Evolutionary conservation across 73 alveolate genomes (phyloP), one percentile per base, ranked within the genome.

Genomic region (Tetrahymena malaccensis): DNA sequence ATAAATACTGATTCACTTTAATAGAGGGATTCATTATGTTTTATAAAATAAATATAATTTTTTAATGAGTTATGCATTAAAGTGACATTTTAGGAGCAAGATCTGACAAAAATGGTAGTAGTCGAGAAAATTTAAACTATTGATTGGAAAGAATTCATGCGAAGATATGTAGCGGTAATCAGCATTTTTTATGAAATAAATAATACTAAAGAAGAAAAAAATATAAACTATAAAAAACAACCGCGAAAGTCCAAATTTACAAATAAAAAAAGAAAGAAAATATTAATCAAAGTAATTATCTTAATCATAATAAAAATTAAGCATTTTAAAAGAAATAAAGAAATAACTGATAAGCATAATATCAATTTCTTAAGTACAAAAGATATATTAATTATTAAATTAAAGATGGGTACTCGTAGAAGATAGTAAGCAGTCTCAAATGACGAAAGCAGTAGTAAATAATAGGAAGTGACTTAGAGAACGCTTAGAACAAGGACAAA

Each of bases 201-300:
- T 27, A 70, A 33, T n/a, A 70, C 37, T n/a, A 31, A 70, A 11
- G 22, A 11, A 70, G 11, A 11, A 70, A n/a, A 70, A 70, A 70
- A 70, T 27, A 70, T 31, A 70, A 70, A 70, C 89, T 27, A 70
- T 70, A 70, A 70, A 70, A 70, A 70, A 70, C 89, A 70, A 70
- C 89, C 89, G 89, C 89, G 89, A 70, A 70, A 70, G 89, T 70
- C 89, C 89, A 70, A 70, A 70, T 70, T 70, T 70, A 70, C 89
- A 70, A 70, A 70, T 70, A 70, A 70, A 70, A 70, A 70, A 22
- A 70, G 89, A 70, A 70, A 70, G 89, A 31, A 70, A 70, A 70
- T 70, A 25, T 70, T 25, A 70, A 70, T 70, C 89, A 70, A 70
- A 70, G 89, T n/a, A n/a, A 27, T 70, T 70, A 70, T 70, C 89